A percentile compares a stretch with the other conserved stretches of the same genome.
These are phyloP conservation scores for Hypoxylon rubiginosum DNA, from an alignment of 2,329 filamentous ascomycete genomes.

Conservation along the genomic window DNA sequence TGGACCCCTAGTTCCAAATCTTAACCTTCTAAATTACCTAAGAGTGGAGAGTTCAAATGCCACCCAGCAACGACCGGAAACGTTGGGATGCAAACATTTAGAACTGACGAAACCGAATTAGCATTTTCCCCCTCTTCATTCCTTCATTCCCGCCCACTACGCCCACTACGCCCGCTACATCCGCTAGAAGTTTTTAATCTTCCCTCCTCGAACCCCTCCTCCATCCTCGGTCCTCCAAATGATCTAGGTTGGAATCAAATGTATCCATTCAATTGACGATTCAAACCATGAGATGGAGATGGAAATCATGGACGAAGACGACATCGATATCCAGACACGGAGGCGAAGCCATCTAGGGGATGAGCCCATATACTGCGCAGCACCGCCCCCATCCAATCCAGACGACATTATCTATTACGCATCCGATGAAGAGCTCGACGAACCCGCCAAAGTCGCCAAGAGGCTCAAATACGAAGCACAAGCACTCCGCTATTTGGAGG, in stretches of 20 bases:
- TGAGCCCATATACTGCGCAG: conserved; percentile 64
- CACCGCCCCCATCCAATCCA: conserved; percentile 48
- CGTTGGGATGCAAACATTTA: conserved; percentile 7
- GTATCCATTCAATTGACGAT: conserved; percentile 2
- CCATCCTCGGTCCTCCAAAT: background rate
- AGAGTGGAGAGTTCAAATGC: conserved; percentile 26
- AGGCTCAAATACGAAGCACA: conserved; percentile 70
- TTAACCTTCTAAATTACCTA: conserved; percentile 5
- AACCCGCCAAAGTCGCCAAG: conserved; percentile 62
- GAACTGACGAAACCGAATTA: conserved; percentile 4
- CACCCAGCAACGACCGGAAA: conserved; percentile 25
- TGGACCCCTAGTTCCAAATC: background rate
- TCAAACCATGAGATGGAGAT: conserved; percentile 11
- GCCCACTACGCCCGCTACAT: background rate
- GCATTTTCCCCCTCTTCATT: background rate
- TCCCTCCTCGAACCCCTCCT: background rate
- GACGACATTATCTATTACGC: conserved; percentile 67
- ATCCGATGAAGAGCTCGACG: conserved; percentile 70
- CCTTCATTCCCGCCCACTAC: conserved; percentile 5
- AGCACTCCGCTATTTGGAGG: conserved; percentile 70
- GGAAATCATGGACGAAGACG: conserved; percentile 43
- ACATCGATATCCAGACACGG: conserved; percentile 37
- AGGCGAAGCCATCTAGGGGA: conserved; percentile 47
- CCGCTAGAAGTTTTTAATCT: background rate
- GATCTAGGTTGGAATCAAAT: background rate